Evolutionary conservation across 495 filamentous ascomycete species (phyloP).

Genomic region (Daldinia concentrica): DNA sequence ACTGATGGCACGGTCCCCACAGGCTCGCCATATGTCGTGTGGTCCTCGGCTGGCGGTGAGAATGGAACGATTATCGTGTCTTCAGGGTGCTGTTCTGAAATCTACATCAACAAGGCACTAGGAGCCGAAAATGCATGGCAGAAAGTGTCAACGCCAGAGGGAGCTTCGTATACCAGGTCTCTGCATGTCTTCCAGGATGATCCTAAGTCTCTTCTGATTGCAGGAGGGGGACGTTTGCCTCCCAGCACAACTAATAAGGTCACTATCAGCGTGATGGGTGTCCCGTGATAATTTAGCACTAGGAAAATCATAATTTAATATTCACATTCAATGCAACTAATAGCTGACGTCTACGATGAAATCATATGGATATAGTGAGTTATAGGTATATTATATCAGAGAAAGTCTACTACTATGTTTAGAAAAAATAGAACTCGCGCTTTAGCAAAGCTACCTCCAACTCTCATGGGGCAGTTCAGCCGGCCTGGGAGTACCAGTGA

Average conservation of each 20-base stretch:
- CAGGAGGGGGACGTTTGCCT: slow-evolving; percentile 54
- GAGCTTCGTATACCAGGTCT: slow-evolving; percentile 60
- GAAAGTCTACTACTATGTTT: no score
- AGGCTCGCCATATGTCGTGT: slow-evolving; percentile 64
- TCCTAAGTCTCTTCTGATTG: slow-evolving; percentile 51
- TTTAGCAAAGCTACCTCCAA: neutral
- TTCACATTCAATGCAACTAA: neutral
- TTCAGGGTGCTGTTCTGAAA: slow-evolving; percentile 56
- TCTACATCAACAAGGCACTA: slow-evolving; percentile 67
- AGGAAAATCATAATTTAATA: neutral
- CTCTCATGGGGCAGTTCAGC: neutral
- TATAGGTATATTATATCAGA: no score
- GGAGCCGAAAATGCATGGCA: slow-evolving; percentile 65
- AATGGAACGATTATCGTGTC: slow-evolving; percentile 69
- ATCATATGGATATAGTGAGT: no score
- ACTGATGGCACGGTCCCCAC: slow-evolving; percentile 60
- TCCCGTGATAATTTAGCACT: slow-evolving; percentile 6
- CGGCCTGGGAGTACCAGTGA: neutral
- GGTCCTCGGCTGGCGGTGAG: slow-evolving; percentile 62
- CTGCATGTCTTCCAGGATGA: slow-evolving; percentile 58
- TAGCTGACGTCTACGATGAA: no score
- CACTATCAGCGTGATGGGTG: slow-evolving; percentile 51
- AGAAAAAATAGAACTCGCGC: no score
- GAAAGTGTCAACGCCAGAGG: slow-evolving; percentile 55
- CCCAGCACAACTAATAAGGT: slow-evolving; percentile 55